Conservation (phyloP, 1,284 basidiomycete genomes). For the Trichosporon faecale region DNA sequence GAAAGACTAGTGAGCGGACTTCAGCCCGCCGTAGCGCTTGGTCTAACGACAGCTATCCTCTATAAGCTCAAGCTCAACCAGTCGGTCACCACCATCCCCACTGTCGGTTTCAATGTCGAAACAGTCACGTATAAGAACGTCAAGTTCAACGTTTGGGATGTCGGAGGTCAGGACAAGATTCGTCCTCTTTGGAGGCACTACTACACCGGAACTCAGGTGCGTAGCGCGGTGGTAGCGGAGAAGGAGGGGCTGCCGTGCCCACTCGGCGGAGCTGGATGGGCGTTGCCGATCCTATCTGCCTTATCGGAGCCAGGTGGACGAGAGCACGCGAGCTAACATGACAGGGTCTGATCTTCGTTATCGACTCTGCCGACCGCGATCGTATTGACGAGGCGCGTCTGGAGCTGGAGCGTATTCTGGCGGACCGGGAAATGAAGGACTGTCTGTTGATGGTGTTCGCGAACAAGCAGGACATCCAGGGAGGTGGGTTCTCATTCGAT, state of each 20-base stretch:
- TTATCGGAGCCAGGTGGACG: too few species aligned
- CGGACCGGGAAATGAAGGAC: slow-evolving; percentile 97
- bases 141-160: slow-evolving; percentile 99
- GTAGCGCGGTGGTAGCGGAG: slow-evolving; percentile 14
- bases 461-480: slow-evolving; percentile 98
- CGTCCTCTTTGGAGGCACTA: slow-evolving; percentile 95
- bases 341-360: slow-evolving; percentile 63
- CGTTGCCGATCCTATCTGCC: background rate
- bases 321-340: slow-evolving; percentile 39
- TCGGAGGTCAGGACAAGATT: slow-evolving; percentile 98
- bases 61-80: slow-evolving; percentile 99
- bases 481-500: slow-evolving; percentile 61
- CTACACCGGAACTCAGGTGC: slow-evolving; percentile 61
- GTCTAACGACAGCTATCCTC: slow-evolving; percentile 80
- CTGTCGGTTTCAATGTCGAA: slow-evolving; percentile 93
- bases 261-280: background rate
- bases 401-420: slow-evolving; percentile 93
- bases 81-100: slow-evolving; percentile 96
- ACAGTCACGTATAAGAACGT: slow-evolving; percentile 99
- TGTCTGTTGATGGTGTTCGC: slow-evolving; percentile 96
- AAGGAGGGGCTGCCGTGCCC: background rate
- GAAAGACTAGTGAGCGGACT: slow-evolving; percentile 73
- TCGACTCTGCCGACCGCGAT: slow-evolving; percentile 77
- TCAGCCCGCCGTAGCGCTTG: slow-evolving; percentile 70
- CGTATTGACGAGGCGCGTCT: slow-evolving; percentile 95